A percentile compares a stretch with the other conserved stretches of the same genome.
These are phyloP conservation scores for Trichoderma koningii DNA, from an alignment of 2,329 filamentous ascomycete species.

Conservation along the genomic window DNA sequence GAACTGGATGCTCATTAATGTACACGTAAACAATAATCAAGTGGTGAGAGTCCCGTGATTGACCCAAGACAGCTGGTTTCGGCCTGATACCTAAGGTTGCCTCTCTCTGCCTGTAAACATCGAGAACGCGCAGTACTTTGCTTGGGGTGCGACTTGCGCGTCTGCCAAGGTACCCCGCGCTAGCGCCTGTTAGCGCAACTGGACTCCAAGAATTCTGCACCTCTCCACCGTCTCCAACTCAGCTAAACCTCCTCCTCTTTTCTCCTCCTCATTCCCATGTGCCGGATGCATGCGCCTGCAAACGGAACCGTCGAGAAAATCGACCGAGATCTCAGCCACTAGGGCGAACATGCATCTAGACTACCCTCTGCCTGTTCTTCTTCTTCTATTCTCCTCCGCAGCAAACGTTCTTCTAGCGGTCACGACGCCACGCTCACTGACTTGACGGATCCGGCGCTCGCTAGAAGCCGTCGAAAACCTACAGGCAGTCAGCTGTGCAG, in stretches of 20 bases:
- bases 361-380: too few relatives aligned
- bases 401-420: not conserved
- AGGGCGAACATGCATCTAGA: too few relatives aligned
- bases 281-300: not conserved
- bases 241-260: not conserved
- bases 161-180: constrained; percentile 4
- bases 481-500: not conserved
- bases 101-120: too few relatives aligned
- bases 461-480: not conserved
- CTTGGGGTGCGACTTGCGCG: not conserved
- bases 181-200: not conserved
- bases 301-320: constrained; percentile 5
- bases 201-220: constrained; percentile 1
- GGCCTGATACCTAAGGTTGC: not conserved
- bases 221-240: constrained; percentile 9
- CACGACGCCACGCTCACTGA: not conserved
- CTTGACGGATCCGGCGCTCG: constrained; percentile 9
- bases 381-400: not conserved
- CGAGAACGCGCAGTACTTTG: not conserved
- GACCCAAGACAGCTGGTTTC: not conserved
- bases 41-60: too few relatives aligned
- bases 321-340: not conserved
- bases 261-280: not conserved
- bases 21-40: too few relatives aligned
- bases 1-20: too few relatives aligned